phyloP scores from a whole-genome alignment of 768 basidiomycete species.

The Hericium rajendrae region DNA sequence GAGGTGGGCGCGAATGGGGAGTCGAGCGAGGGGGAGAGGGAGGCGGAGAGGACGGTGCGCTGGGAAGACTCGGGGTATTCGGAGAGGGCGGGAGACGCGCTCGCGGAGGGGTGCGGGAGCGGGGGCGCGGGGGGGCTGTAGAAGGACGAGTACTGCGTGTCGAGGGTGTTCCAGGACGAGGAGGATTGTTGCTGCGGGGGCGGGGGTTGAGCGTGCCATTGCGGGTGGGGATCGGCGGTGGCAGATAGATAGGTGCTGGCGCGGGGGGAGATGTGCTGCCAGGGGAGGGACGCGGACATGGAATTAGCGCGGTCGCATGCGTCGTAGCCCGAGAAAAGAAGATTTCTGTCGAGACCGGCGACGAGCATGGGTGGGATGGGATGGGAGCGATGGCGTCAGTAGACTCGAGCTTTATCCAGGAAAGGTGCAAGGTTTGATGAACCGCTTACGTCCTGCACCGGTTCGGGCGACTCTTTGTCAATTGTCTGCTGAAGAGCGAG shows the following conservation, averaged over 20 bases:
- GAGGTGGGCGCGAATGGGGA: neutral
- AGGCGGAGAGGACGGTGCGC: neutral
- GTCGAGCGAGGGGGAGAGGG: neutral
- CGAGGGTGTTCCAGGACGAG: slow-evolving; percentile 12
- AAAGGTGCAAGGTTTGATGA: neutral
- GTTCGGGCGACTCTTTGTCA: too few relatives aligned
- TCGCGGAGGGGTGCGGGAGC: slow-evolving; percentile 3
- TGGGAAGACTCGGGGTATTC: slow-evolving; percentile 5
- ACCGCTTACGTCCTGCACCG: neutral
- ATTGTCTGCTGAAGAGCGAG: too few relatives aligned
- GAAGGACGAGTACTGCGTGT: slow-evolving; percentile 11
- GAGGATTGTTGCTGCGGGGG: slow-evolving; percentile 7
- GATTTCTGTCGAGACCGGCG: slow-evolving; percentile 11
- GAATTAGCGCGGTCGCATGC: slow-evolving; percentile 1
- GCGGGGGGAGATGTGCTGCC: neutral
- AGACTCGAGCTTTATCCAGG: neutral
- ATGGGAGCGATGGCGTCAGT: neutral
- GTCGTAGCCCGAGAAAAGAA: slow-evolving; percentile 6
- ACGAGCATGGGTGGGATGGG: slow-evolving; percentile 8
- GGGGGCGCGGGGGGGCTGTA: slow-evolving; percentile 9
- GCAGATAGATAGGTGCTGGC: slow-evolving; percentile 1
- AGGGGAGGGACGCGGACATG: slow-evolving; percentile 1
- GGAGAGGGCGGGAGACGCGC: slow-evolving; percentile 1
- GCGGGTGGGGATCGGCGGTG: slow-evolving; percentile 11
- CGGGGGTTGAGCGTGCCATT: slow-evolving; percentile 1